These are phyloP conservation scores for Penicillium capsulatum DNA, from an alignment of 2,329 filamentous ascomycete genomes.

Conservation along the genomic window DNA sequence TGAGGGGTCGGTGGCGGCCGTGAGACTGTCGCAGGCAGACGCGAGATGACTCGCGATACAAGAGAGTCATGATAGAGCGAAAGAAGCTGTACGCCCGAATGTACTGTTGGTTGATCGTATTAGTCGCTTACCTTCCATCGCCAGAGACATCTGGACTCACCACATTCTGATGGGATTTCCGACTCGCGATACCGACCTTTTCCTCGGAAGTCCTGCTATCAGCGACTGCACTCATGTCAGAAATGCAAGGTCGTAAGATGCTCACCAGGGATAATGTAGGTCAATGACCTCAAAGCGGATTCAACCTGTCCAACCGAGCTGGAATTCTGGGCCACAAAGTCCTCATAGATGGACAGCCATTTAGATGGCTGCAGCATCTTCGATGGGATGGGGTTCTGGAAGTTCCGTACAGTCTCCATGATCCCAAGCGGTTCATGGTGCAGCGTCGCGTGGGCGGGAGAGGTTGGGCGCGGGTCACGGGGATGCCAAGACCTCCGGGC, in stretches of 20 bases:
- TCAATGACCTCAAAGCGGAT: constrained; percentile 83
- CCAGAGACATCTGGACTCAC: constrained; percentile 40
- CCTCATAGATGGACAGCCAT: constrained; percentile 44
- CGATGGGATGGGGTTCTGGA: constrained; percentile 27
- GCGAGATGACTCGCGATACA: constrained; percentile 62
- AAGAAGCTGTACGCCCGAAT: constrained; percentile 83
- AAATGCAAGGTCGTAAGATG: not conserved
- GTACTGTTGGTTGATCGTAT: constrained; percentile 49
- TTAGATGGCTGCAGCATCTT: constrained; percentile 37
- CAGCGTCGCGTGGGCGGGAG: constrained; percentile 9
- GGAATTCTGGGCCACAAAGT: constrained; percentile 93
- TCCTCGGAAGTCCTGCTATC: not conserved
- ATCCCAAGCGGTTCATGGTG: constrained; percentile 9
- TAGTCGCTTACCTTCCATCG: constrained; percentile 15
- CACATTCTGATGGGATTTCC: constrained; percentile 88
- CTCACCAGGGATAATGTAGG: constrained; percentile 84
- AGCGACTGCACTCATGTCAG: not conserved
- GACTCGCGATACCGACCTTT: constrained; percentile 60
- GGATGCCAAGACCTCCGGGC: constrained; percentile 25
- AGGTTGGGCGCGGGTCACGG: constrained; percentile 16
- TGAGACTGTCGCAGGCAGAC: constrained; percentile 51
- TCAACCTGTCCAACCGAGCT: constrained; percentile 93
- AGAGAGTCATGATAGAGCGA: constrained; percentile 90
- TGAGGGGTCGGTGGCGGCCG: constrained; percentile 53
- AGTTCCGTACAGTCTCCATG: constrained; percentile 34